These are phyloP conservation scores for Leishmania tropica DNA, from an alignment of 208 protist genomes.

Conservation along the genomic window DNA sequence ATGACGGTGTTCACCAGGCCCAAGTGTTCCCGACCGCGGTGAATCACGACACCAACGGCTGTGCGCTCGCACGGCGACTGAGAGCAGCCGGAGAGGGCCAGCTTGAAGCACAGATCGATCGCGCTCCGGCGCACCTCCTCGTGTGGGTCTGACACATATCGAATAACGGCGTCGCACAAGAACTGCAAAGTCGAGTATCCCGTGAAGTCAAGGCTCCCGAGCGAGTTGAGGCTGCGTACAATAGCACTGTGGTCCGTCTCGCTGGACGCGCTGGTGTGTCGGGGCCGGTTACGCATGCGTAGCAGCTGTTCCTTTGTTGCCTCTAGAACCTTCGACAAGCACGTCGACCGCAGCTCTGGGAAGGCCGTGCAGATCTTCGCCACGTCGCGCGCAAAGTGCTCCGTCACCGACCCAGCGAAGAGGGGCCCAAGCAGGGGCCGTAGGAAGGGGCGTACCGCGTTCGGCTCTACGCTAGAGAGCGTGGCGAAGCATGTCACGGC, in stretches of 20 bases:
- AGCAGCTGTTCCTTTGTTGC: conserved; percentile 72
- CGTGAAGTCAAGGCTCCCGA: conserved; percentile 82
- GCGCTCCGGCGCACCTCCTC: conserved; percentile 87
- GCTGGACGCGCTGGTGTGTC: conserved; percentile 10
- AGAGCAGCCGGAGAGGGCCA: conserved; percentile 82
- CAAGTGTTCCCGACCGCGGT: conserved; percentile 84
- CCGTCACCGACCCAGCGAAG: conserved; percentile 72
- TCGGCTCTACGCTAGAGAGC: conserved; percentile 67
- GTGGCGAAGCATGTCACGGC: conserved; percentile 88
- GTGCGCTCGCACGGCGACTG: conserved; percentile 72
- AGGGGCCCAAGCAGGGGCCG: conserved; percentile 76
- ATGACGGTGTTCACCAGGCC: conserved; percentile 78
- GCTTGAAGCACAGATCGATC: conserved; percentile 90
- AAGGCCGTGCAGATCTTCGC: conserved; percentile 88
- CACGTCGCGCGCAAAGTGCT: conserved; percentile 76
- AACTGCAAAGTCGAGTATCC: conserved; percentile 90
- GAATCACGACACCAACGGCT: conserved; percentile 73
- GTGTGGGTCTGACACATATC: conserved; percentile 77
- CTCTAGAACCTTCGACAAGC: conserved; percentile 88
- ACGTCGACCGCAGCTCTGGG: conserved; percentile 88
- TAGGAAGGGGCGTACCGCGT: conserved; percentile 78
- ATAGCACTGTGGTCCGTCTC: conserved; percentile 43
- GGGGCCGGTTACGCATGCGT: conserved; percentile 31
- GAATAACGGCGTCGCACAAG: conserved; percentile 78
- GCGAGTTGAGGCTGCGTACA: conserved; percentile 65